Conservation (phyloP, 345 rosid species). For the Salix suchowensis region DNA sequence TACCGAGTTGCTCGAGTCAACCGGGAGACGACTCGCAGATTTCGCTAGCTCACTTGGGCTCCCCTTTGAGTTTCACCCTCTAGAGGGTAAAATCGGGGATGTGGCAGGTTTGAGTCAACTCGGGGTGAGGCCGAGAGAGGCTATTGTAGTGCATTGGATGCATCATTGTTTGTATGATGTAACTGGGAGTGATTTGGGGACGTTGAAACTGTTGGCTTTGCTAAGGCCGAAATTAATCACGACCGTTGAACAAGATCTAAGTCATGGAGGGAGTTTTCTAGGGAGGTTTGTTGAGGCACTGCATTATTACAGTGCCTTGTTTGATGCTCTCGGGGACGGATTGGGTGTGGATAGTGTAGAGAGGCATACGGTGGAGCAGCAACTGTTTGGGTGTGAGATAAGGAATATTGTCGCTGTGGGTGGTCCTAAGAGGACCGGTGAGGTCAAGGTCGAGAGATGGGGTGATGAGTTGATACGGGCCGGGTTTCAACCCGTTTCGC, state of each 20-base stretch:
- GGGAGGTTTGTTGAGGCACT: constrained; percentile 89
- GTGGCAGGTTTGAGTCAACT: constrained; percentile 51
- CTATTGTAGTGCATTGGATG: constrained; percentile 94
- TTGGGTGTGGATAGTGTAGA: constrained; percentile 56
- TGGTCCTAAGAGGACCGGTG: constrained; percentile 72
- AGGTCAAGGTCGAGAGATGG: constrained; percentile 73
- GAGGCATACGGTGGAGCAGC: constrained; percentile 89
- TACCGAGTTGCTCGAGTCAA: constrained; percentile 67
- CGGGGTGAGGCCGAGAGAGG: constrained; percentile 54
- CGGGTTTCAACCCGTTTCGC: constrained; percentile 73
- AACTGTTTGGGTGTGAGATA: constrained; percentile 77
- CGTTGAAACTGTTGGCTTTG: constrained; percentile 49
- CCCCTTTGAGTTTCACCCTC: constrained; percentile 76
- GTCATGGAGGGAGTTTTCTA: constrained; percentile 65
- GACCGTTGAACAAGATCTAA: constrained; percentile 81
- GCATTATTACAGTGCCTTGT: constrained; percentile 93
- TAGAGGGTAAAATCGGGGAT: constrained; percentile 76
- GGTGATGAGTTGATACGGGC: constrained; percentile 61
- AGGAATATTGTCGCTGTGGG: constrained; percentile 76
- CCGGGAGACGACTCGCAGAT: constrained; percentile 80
- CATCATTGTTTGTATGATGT: constrained; percentile 86
- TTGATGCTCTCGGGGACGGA: constrained; percentile 89
- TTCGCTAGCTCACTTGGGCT: constrained; percentile 69
- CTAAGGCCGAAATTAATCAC: constrained; percentile 71
- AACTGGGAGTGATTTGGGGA: constrained; percentile 62